Conservation (phyloP, 179 eudicot species). For the Gypsophila paniculata region DNA sequence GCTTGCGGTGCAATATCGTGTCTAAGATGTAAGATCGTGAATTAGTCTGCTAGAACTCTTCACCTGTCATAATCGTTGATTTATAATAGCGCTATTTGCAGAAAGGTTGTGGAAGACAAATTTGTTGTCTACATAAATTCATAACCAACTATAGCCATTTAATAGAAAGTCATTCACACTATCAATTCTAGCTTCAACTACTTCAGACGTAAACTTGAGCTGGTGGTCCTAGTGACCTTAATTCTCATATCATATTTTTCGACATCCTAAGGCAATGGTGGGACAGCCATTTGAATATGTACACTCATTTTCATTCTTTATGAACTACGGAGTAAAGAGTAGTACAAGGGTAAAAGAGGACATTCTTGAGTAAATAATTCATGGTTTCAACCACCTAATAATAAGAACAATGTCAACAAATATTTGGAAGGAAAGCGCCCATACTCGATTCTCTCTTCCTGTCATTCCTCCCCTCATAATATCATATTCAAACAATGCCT, state of each 20-base stretch:
- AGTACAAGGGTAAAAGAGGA: slow-evolving; percentile 7
- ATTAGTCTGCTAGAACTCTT: too few species aligned
- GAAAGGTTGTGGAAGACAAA: not conserved
- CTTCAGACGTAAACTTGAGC: slow-evolving; percentile 12
- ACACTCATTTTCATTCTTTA: slow-evolving; percentile 25
- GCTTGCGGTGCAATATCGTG: too few species aligned
- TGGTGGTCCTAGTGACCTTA: slow-evolving; percentile 27
- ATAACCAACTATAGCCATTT: slow-evolving; percentile 11
- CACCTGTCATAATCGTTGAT: slow-evolving; percentile 1
- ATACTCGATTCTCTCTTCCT: too few species aligned
- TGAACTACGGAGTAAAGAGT: slow-evolving; percentile 12
- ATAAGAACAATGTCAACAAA: slow-evolving; percentile 13
- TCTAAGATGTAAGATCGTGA: too few species aligned
- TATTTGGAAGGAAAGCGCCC: too few species aligned
- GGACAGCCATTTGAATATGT: slow-evolving; percentile 23
- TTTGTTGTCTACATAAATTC: slow-evolving; percentile 5
- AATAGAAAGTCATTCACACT: slow-evolving; percentile 12
- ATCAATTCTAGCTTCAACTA: slow-evolving; percentile 16
- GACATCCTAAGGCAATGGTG: slow-evolving; percentile 12
- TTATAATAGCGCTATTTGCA: not conserved
- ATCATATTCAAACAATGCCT: not conserved
- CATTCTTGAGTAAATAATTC: not conserved
- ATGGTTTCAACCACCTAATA: slow-evolving; percentile 23
- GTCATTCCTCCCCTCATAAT: too few species aligned
- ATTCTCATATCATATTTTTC: slow-evolving; percentile 9